Evolutionary conservation across 495 filamentous ascomycete genomes (phyloP).

Genomic region (Neurospora sp.): DNA sequence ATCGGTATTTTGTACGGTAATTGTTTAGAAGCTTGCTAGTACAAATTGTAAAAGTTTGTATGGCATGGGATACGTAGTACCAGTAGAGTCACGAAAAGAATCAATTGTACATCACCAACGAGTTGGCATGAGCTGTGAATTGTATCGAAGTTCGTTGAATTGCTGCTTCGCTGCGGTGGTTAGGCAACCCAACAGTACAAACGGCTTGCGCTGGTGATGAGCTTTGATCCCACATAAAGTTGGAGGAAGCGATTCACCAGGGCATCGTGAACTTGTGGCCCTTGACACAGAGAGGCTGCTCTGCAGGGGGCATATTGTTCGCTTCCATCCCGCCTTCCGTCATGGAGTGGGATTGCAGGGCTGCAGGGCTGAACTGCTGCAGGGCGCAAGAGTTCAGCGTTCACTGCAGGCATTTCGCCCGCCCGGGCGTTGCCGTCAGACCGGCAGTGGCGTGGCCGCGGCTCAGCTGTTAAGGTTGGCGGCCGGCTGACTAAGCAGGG

Average conservation of each 20-base stretch:
- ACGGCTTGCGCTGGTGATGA: neutral
- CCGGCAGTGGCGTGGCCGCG: neutral
- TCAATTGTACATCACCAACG: neutral
- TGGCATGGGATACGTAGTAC: neutral
- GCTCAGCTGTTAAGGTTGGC: conserved; percentile 2
- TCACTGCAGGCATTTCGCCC: neutral
- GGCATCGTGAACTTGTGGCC: neutral
- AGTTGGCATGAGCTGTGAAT: neutral
- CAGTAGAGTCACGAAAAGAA: neutral
- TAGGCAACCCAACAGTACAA: neutral
- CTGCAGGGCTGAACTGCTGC: neutral
- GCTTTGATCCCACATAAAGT: neutral
- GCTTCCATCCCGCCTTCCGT: neutral
- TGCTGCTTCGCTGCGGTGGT: neutral
- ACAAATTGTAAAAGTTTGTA: neutral
- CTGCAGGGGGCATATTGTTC: neutral
- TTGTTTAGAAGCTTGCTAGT: neutral
- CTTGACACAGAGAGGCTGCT: neutral
- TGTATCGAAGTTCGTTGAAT: no score
- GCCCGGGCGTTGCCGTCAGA: neutral
- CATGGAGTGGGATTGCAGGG: neutral
- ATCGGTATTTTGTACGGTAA: neutral
- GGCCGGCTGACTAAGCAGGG: conserved; percentile 19
- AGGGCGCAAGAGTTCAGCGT: neutral
- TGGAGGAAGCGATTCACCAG: neutral